Evolutionary conservation across 2,329 filamentous ascomycete species (phyloP).

Genomic region (Colletotrichum karsti): DNA sequence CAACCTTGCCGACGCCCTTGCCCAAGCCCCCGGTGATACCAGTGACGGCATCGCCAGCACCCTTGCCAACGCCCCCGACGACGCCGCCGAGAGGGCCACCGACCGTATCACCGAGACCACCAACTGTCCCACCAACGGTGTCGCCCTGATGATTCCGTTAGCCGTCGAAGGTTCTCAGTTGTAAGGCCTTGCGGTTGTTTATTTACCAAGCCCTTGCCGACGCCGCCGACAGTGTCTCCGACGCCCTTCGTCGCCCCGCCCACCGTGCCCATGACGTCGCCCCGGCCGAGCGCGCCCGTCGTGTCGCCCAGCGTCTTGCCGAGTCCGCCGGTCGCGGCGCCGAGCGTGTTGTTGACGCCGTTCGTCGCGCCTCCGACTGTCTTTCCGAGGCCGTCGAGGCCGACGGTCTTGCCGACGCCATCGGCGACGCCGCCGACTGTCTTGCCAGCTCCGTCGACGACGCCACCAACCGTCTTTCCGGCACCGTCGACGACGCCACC

Average conservation of each 20-base stretch:
- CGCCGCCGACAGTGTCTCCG: conserved; percentile 22
- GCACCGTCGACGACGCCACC: conserved; percentile 5
- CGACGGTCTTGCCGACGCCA: conserved; percentile 9
- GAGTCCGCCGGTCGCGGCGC: conserved; percentile 8
- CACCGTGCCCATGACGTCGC: conserved; percentile 14
- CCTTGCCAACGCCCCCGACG: conserved; percentile 24
- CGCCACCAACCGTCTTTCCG: conserved; percentile 3
- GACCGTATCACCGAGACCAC: conserved; percentile 22
- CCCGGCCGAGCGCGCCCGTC: conserved; percentile 13
- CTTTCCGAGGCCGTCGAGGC: background rate
- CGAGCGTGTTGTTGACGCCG: conserved; percentile 17
- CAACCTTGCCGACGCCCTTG: conserved; percentile 22
- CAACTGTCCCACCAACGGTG: conserved; percentile 19
- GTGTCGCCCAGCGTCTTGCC: conserved; percentile 21
- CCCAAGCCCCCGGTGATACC: conserved; percentile 19
- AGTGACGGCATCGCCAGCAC: conserved; percentile 18
- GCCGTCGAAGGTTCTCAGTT: background rate
- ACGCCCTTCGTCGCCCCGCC: conserved; percentile 15
- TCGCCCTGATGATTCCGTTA: conserved; percentile 7
- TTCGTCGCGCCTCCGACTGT: conserved; percentile 9
- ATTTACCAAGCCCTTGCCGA: conserved; percentile 25
- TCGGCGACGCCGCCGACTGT: background rate
- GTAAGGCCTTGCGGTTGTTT: background rate
- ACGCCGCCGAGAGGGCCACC: conserved; percentile 21
- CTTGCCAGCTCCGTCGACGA: background rate